Conservation (phyloP, 2,329 filamentous ascomycete species). For the Curvularia sp. region DNA sequence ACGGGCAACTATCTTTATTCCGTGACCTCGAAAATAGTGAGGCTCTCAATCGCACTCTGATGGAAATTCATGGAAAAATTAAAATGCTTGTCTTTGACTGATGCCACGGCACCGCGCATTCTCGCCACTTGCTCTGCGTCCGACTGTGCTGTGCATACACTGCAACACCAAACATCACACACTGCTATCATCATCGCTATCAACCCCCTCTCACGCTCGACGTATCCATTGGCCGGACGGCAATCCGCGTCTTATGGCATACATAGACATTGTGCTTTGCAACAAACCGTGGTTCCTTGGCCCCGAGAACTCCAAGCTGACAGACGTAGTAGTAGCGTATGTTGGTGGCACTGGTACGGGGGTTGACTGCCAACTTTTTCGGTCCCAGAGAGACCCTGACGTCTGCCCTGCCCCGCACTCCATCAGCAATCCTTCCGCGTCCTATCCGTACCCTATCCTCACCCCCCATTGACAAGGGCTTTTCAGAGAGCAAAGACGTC, state of each 20-base stretch:
- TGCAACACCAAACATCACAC: conserved; percentile 12
- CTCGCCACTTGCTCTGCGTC: not conserved
- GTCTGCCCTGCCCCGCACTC: conserved; percentile 18
- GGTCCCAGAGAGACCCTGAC: conserved; percentile 11
- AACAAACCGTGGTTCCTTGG: not conserved
- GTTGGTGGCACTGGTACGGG: not conserved
- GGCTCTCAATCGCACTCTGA: conserved; percentile 4
- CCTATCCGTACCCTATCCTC: not conserved
- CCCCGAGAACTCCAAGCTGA: not conserved
- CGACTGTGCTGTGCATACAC: conserved; percentile 2
- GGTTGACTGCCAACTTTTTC: conserved; percentile 3
- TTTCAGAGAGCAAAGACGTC: conserved; percentile 7
- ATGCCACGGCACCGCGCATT: not conserved
- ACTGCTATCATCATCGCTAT: conserved; percentile 1
- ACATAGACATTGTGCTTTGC: too few relatives aligned
- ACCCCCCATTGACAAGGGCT: not conserved
- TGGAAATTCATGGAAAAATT: not conserved
- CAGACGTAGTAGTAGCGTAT: not conserved
- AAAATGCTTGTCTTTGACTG: not conserved
- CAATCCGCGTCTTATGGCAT: not conserved
- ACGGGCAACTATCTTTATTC: not conserved
- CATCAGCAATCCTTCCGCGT: conserved; percentile 6
- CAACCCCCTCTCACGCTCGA: not conserved
- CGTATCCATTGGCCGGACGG: not conserved
- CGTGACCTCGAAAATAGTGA: conserved; percentile 4